Percentiles rank a stretch among this genome's conserved stretches.
Conservation (phyloP, 192 early-diverging fungal genomes). For the Cladochytrium replicatum region DNA sequence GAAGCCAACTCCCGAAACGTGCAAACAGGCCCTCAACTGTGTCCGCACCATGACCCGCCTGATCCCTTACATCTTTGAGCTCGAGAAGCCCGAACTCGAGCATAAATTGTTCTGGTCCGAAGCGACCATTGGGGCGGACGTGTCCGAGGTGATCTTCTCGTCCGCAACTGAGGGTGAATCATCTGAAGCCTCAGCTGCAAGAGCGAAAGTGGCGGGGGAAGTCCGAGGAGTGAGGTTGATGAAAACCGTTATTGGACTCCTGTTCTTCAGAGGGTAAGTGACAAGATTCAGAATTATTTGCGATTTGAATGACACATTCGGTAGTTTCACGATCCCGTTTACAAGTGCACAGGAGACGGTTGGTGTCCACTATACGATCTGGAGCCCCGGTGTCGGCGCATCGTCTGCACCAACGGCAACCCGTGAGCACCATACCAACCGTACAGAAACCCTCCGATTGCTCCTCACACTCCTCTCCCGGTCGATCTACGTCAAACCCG, state of each 20-base stretch:
- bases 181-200: not conserved
- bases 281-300: not conserved
- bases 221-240: not conserved
- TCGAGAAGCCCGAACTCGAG: conserved; percentile 40
- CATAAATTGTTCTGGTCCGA: conserved; percentile 52
- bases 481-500: conserved; percentile 65
- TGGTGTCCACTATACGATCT: conserved; percentile 36
- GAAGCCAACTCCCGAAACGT: conserved; percentile 39
- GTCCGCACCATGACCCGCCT: conserved; percentile 73
- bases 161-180: not conserved
- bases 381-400: conserved; percentile 34
- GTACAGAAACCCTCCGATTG: conserved; percentile 70
- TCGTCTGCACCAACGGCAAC: conserved; percentile 12
- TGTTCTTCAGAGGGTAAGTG: conserved; percentile 29
- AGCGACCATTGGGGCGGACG: conserved; percentile 5
- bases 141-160: not conserved
- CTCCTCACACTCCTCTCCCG: conserved; percentile 67
- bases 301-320: not conserved
- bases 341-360: conserved; percentile 7
- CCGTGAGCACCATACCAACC: conserved; percentile 59
- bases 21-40: conserved; percentile 66
- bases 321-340: conserved; percentile 28
- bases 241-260: conserved; percentile 8
- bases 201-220: conserved; percentile 11
- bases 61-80: conserved; percentile 77